These are phyloP conservation scores for Silene latifolia DNA, from an alignment of 148 eudicot species.

Conservation along the genomic window DNA sequence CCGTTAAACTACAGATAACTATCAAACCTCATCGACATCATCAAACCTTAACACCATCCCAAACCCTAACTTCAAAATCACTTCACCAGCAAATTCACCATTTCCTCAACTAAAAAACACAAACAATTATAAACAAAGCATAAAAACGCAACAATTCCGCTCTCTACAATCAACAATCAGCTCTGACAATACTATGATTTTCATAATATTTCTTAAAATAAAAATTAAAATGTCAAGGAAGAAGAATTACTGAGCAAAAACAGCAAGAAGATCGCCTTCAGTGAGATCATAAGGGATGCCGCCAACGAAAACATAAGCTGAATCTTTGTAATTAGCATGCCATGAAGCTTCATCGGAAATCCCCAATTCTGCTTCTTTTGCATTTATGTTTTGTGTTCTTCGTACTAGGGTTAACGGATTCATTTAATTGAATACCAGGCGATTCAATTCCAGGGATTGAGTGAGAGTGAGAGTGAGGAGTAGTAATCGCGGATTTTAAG, in stretches of 20 bases:
- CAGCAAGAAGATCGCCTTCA: conserved; percentile 92
- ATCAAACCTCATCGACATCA: not conserved
- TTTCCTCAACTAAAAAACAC: not conserved
- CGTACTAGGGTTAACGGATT: conserved; percentile 90
- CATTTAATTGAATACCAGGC: conserved; percentile 21
- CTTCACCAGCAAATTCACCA: not conserved
- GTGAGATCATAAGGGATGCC: conserved; percentile 90
- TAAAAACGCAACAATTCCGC: not conserved
- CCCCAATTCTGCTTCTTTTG: conserved; percentile 71
- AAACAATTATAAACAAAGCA: not conserved
- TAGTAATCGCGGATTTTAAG: not conserved
- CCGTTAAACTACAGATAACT: not conserved
- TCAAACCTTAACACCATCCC: not conserved
- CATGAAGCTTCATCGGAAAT: conserved; percentile 89
- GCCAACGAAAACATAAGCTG: conserved; percentile 82
- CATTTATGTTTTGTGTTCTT: conserved; percentile 71
- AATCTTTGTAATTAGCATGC: conserved; percentile 87
- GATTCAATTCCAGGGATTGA: not conserved
- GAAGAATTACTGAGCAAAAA: conserved; percentile 63
- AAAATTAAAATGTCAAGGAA: conserved; percentile 7
- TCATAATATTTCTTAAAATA: conserved; percentile 5
- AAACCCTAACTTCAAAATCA: not conserved
- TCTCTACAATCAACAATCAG: not conserved
- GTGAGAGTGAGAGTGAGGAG: not conserved
- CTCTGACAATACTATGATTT: not conserved